Conservation (phyloP, 2,329 filamentous ascomycete species). For the Colletotrichum coccodes region DNA sequence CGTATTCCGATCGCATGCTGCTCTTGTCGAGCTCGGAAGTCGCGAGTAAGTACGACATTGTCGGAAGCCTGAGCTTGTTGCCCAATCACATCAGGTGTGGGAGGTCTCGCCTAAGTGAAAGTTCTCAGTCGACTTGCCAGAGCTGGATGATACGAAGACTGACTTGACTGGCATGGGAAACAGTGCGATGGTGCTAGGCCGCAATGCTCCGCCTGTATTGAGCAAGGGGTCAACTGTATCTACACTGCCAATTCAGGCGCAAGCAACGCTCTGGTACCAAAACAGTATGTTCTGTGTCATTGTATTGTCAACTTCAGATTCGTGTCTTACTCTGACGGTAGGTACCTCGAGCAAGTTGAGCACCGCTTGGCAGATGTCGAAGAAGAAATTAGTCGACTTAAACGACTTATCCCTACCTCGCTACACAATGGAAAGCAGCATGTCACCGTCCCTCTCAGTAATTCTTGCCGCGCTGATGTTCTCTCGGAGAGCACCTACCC, state of each 20-base stretch:
- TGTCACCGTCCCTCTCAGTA: background rate
- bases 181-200: conserved; percentile 38
- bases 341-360: conserved; percentile 35
- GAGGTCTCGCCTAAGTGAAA: background rate
- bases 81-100: background rate
- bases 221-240: conserved; percentile 35
- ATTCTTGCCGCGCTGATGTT: background rate
- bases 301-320: background rate
- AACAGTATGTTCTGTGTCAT: conserved; percentile 16
- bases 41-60: conserved; percentile 29
- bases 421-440: conserved; percentile 1
- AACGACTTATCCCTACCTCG: conserved; percentile 15
- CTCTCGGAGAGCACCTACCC: background rate
- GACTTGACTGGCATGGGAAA: background rate
- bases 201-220: conserved; percentile 34
- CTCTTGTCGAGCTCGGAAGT: conserved; percentile 37
- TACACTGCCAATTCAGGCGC: conserved; percentile 32
- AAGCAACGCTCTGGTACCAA: conserved; percentile 25
- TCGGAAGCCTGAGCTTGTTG: background rate
- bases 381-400: conserved; percentile 31
- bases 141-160: background rate
- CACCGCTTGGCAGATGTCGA: conserved; percentile 34
- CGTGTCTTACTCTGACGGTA: background rate
- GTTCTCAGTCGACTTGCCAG: background rate
- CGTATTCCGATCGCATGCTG: conserved; percentile 37